Conservation (phyloP, 73 alveolate species). For the Paramecium pentaurelia region DNA sequence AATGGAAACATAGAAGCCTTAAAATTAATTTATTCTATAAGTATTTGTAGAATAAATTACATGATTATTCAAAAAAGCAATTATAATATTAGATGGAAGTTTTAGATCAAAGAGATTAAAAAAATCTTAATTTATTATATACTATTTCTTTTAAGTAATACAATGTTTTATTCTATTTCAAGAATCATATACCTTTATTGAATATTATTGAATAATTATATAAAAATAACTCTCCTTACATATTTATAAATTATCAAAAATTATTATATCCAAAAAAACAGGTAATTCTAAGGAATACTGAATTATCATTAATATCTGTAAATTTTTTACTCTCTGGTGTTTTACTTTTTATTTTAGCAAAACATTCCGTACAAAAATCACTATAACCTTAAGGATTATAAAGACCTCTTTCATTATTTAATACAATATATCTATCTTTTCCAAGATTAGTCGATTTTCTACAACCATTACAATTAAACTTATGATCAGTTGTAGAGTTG, state of each 20-base stretch:
- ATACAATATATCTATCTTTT: background rate
- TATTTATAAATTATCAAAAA: background rate
- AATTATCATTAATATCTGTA: background rate
- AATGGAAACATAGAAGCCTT: background rate
- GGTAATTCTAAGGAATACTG: background rate
- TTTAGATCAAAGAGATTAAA: background rate
- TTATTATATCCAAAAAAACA: background rate
- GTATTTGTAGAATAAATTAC: background rate
- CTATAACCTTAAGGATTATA: background rate
- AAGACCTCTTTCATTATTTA: background rate
- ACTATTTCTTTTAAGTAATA: too few relatives aligned
- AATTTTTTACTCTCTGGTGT: background rate
- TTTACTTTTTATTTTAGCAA: background rate
- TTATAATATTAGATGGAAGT: background rate
- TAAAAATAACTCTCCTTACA: background rate
- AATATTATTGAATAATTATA: too few relatives aligned
- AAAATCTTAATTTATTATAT: too few relatives aligned
- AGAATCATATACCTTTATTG: too few relatives aligned
- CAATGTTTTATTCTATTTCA: background rate
- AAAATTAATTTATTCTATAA: background rate
- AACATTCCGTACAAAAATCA: background rate
- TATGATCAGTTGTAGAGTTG: background rate
- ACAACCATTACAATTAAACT: background rate
- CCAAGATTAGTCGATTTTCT: background rate
- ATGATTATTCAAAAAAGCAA: background rate